Base-by-base conservation (phyloP, 208 protist genomes). In the Leishmania tarentolae region DNA sequence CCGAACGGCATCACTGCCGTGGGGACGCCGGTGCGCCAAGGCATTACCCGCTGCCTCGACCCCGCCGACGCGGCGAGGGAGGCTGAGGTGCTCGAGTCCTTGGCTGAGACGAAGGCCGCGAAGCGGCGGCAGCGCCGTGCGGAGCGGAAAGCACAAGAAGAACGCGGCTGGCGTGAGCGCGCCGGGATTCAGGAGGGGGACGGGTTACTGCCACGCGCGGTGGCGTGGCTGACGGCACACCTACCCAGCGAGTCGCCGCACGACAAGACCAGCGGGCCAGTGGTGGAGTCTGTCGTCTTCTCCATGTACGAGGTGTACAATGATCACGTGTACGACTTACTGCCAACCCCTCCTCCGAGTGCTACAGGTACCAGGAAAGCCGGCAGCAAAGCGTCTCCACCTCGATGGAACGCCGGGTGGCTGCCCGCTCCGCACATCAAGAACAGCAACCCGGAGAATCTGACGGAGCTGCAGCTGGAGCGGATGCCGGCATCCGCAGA, bases 261-360 rank as follows among this genome's bases (percentile, higher is more conserved):
- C 17, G 37, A 44, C 3, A 42, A 44, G n/a, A 66, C 21, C 3
- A 80, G 69, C 0, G 53, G 35, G 35, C 82, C 85, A 2, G 76
- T 82, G 72, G 83, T 91, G 44, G 75, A 83, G 21, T 86, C 82
- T 56, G 40, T 91, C 24, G 52, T 68, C 40, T 77, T 88, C 31
- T 87, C 85, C n/a, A 87, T 84, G 76, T 86, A 83, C 53, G 88
- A 91, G 68, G 84, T 91, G 52, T 88, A 89, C 83, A 83, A 87
- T 71, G 83, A 87, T n/a, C 82, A 78, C 44, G 76, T 87, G 4
- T 88, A 84, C 73, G 88, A 91, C 46, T 73, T 91, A 19, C 81
- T 91, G 47, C 85, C 76, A 8, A 19, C 52, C 6, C 35, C 77
- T 28, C 46, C 59, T 3, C 28, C 73, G 13, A 42, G 24, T 6